Percentiles rank a stretch among this genome's conserved stretches.
Evolutionary conservation across 2,329 filamentous ascomycete species (phyloP).

Genomic region (Myriosclerotinia duriaeana): DNA sequence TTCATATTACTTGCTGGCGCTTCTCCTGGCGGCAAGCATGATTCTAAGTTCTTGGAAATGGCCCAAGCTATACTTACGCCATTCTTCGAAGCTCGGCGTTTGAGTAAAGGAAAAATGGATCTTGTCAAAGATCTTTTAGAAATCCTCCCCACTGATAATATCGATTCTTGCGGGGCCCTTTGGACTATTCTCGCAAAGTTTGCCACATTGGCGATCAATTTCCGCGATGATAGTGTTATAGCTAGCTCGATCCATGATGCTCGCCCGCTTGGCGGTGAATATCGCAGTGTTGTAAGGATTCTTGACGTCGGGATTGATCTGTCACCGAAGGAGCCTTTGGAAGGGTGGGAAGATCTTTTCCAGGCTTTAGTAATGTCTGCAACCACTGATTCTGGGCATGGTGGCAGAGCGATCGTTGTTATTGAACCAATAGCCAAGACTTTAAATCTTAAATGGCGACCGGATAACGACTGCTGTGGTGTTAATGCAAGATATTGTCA

Average conservation of each 20-base stretch:
- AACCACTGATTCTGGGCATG: conserved; percentile 63
- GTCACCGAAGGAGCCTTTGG: conserved; percentile 33
- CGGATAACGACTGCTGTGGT: conserved; percentile 22
- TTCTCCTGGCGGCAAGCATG: conserved; percentile 33
- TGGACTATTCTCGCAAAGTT: conserved; percentile 39
- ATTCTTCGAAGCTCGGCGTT: conserved; percentile 51
- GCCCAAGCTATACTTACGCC: conserved; percentile 55
- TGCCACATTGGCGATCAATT: conserved; percentile 31
- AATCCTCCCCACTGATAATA: conserved; percentile 32
- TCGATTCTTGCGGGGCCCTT: conserved; percentile 36
- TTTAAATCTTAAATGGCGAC: conserved; percentile 45
- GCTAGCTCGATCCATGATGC: conserved; percentile 43
- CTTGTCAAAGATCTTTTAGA: conserved; percentile 40
- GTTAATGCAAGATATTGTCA: conserved; percentile 39
- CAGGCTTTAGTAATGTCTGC: conserved; percentile 56
- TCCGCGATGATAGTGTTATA: conserved; percentile 27
- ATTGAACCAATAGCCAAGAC: conserved; percentile 68
- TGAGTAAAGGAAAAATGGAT: conserved; percentile 42
- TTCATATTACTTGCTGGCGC: conserved; percentile 53
- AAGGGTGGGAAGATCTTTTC: conserved; percentile 54
- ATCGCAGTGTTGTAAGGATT: conserved; percentile 66
- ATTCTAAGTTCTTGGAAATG: conserved; percentile 32
- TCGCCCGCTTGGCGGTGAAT: conserved; percentile 62
- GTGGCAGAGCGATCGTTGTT: conserved; percentile 62
- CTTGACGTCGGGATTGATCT: conserved; percentile 60